phyloP scores from a whole-genome alignment of 495 filamentous ascomycete genomes.

The Talaromyces adpressus region DNA sequence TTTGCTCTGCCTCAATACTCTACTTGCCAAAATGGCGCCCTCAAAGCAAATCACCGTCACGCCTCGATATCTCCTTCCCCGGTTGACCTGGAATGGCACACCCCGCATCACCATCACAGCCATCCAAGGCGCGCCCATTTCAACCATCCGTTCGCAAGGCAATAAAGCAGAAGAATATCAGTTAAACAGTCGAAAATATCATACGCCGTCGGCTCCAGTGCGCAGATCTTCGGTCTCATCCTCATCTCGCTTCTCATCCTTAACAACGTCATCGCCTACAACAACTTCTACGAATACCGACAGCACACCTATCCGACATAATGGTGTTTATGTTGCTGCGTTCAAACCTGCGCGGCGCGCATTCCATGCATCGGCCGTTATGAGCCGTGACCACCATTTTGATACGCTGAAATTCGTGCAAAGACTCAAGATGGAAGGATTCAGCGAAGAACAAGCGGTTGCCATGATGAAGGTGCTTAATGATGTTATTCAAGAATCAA shows the following conservation, averaged over 20 bases:
- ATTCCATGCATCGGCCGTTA: slow-evolving; percentile 64
- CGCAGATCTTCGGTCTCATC: slow-evolving; percentile 14
- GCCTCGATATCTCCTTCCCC: slow-evolving; percentile 29
- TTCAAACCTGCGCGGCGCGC: slow-evolving; percentile 38
- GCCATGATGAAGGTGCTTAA: slow-evolving; percentile 97
- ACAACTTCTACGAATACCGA: slow-evolving; percentile 10
- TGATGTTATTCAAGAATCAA: slow-evolving; percentile 96
- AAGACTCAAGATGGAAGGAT: slow-evolving; percentile 81
- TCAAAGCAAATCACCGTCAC: slow-evolving; percentile 6
- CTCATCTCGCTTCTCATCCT: slow-evolving; percentile 15
- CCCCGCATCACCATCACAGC: slow-evolving; percentile 27
- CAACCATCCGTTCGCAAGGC: slow-evolving; percentile 17
- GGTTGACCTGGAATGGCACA: slow-evolving; percentile 38
- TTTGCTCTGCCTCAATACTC: background rate
- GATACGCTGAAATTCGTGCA: slow-evolving; percentile 97
- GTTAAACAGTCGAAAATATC: slow-evolving; percentile 20
- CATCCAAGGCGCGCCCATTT: slow-evolving; percentile 22
- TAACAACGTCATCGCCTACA: slow-evolving; percentile 11
- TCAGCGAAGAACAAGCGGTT: slow-evolving; percentile 89
- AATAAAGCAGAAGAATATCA: slow-evolving; percentile 18
- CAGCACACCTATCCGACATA: slow-evolving; percentile 31
- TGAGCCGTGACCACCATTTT: slow-evolving; percentile 81
- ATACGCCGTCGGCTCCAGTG: slow-evolving; percentile 8
- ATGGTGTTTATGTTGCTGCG: slow-evolving; percentile 40
- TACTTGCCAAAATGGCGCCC: slow-evolving; percentile 7